phyloP scores from a whole-genome alignment of 139 green algal species.

The Chlorella sp. region DNA sequence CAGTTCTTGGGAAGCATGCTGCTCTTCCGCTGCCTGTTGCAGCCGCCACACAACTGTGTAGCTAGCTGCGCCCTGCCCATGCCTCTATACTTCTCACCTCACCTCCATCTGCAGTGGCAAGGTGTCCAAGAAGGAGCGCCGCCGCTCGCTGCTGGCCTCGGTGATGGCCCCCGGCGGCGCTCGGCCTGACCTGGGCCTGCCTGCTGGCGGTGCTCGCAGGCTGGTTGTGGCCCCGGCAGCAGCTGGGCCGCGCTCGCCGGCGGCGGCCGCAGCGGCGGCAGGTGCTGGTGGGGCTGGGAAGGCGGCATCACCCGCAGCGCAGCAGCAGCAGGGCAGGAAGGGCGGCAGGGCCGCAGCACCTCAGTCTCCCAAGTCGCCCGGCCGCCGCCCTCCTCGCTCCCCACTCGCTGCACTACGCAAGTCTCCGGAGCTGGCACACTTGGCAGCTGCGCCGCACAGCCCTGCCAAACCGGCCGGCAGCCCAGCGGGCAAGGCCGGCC shows the following conservation, averaged over 20 bases:
- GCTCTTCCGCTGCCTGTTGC: too few species aligned
- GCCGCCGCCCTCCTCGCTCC: not conserved
- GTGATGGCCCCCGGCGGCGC: conserved; percentile 8
- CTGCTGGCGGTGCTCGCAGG: not conserved
- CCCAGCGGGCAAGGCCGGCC: not conserved
- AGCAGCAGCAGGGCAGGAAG: not conserved
- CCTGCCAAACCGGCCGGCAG: not conserved
- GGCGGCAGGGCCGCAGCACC: not conserved
- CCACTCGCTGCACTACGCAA: conserved; percentile 15
- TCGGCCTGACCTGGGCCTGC: conserved; percentile 13
- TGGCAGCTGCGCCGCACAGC: not conserved
- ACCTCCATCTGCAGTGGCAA: not conserved
- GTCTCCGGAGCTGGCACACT: not conserved
- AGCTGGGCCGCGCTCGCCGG: not conserved
- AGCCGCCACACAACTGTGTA: too few species aligned
- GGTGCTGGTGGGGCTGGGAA: not conserved
- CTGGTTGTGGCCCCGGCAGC: not conserved
- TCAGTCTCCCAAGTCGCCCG: conserved; percentile 4
- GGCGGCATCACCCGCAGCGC: not conserved
- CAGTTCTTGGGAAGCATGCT: too few species aligned
- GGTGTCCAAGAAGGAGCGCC: not conserved
- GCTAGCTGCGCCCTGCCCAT: too few species aligned
- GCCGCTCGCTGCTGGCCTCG: not conserved
- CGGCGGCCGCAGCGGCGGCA: not conserved
- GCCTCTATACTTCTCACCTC: not conserved